phyloP scores from a whole-genome alignment of 2,329 filamentous ascomycete genomes.

The Ophiognomonia clavigignenti-juglandacearum region DNA sequence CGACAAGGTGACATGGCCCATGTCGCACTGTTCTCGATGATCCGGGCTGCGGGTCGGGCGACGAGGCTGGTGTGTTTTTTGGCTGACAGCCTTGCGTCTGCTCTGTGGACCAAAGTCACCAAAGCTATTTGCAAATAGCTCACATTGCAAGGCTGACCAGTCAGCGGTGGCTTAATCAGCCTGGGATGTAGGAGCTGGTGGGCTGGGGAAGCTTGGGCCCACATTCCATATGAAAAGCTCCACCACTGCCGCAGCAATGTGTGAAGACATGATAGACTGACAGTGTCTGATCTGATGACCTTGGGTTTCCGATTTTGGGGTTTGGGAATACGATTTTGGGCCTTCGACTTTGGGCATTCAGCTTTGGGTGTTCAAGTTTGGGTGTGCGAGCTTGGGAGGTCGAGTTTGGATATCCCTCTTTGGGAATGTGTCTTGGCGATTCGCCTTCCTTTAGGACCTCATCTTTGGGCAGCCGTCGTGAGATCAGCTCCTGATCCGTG shows the following conservation, averaged over 20 bases:
- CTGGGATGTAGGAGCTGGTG: neutral
- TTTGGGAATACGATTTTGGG: too few relatives aligned
- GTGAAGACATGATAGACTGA: too few relatives aligned
- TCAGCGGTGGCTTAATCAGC: conserved; percentile 11
- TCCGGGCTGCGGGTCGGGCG: neutral
- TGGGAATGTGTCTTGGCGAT: too few relatives aligned
- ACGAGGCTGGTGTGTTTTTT: neutral
- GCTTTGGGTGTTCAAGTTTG: too few relatives aligned
- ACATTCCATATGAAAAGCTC: too few relatives aligned
- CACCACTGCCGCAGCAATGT: too few relatives aligned
- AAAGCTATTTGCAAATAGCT: neutral
- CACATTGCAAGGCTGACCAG: conserved; percentile 2
- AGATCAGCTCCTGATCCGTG: neutral
- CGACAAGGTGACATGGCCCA: conserved; percentile 1
- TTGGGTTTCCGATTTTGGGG: too few relatives aligned
- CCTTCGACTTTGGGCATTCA: too few relatives aligned
- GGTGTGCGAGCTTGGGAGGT: too few relatives aligned
- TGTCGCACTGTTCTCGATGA: conserved; percentile 8
- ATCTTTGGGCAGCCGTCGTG: neutral
- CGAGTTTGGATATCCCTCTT: too few relatives aligned
- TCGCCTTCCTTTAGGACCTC: neutral
- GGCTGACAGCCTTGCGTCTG: neutral
- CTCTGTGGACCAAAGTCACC: neutral
- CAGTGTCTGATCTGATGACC: too few relatives aligned
- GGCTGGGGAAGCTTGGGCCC: neutral